Base-by-base conservation (phyloP, 1,284 basidiomycete genomes). In the Puccinia polysora region DNA sequence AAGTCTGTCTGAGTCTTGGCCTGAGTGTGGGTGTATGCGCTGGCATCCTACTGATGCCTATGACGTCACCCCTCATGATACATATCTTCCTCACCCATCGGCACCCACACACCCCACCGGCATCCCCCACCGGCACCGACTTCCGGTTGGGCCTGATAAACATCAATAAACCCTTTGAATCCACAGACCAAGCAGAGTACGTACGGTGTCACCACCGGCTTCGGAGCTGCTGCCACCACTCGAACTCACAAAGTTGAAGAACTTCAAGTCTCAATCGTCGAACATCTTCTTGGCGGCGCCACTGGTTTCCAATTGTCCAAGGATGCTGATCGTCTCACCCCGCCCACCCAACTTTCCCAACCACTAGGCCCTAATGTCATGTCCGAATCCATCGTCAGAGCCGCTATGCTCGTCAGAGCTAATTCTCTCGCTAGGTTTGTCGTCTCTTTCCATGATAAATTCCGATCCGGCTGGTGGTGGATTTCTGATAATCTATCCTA, bases 331-430 rank as follows among this genome's bases (percentile, higher is more conserved):
- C 47, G 49, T 73, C 55, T 60, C 47, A 2, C 3, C 6, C 49
- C 68, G 6, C 56, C 68, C 23, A n/a, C 8, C 10, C 36, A 63
- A 23, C 49, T 62, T 5, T 40, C 43, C 7, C 47, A 62, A 28
- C 38, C 68, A 2, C 28, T 87, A 14, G 80, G 83, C n/a, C 85
- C 85, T 18, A 84, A 85, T 62, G 85, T 84, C 74, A 90, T 92
- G 88, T 91, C 91, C 14, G 87, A 89, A 75, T 82, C 89, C 3
- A 92, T 90, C 88, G 90, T 91, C n/a, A 86, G 90, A 59, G 91
- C 88, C 14, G 90, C 91, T 1, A 91, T 93, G 76, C 81, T 91
- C 10, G 84, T 94, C 75, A 88, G 91, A 75, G 87, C 89, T 83
- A 93, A 92, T 81, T 90, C 88, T 2, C 85, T 91, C 64, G 85